phyloP scores from a whole-genome alignment of 495 filamentous ascomycete genomes.

The Astrothelium macrocarpum region DNA sequence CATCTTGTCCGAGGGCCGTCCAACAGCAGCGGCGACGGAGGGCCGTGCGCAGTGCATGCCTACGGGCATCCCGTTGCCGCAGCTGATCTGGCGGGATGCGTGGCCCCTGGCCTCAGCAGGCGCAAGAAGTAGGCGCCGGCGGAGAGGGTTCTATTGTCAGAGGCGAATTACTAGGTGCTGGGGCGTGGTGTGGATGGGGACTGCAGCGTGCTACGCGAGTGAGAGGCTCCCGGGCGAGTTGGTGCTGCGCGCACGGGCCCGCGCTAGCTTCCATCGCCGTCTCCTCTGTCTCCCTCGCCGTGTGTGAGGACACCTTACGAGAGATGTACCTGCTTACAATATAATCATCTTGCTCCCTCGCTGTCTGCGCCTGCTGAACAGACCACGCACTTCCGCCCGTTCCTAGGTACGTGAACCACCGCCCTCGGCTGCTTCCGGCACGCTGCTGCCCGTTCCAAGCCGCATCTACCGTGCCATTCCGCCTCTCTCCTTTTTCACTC shows the following conservation, averaged over 20 bases:
- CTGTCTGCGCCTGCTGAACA: neutral
- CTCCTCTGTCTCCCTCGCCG: neutral
- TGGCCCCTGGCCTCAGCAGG: neutral
- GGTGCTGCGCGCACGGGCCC: neutral
- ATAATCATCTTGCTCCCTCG: conserved; percentile 1
- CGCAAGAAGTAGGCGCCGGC: neutral
- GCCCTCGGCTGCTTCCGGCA: neutral
- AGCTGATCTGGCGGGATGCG: neutral
- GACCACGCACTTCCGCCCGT: conserved; percentile 1
- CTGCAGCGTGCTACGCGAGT: neutral
- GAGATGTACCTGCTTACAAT: neutral
- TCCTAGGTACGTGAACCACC: neutral
- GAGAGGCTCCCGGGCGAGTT: conserved; percentile 2
- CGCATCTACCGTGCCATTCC: neutral
- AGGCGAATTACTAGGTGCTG: conserved; percentile 2
- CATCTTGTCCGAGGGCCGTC: neutral
- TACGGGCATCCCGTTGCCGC: conserved; percentile 3
- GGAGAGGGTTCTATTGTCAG: conserved; percentile 1
- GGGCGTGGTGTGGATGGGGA: neutral
- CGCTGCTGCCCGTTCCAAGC: neutral
- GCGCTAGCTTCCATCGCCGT: neutral
- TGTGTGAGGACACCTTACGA: conserved; percentile 7
- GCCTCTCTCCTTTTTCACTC: neutral
- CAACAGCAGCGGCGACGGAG: neutral
- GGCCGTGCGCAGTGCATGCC: neutral